A percentile compares a stretch with the other conserved stretches of the same genome.
phyloP scores from a whole-genome alignment of 257 asterid genomes.

The Misopates orontium region DNA sequence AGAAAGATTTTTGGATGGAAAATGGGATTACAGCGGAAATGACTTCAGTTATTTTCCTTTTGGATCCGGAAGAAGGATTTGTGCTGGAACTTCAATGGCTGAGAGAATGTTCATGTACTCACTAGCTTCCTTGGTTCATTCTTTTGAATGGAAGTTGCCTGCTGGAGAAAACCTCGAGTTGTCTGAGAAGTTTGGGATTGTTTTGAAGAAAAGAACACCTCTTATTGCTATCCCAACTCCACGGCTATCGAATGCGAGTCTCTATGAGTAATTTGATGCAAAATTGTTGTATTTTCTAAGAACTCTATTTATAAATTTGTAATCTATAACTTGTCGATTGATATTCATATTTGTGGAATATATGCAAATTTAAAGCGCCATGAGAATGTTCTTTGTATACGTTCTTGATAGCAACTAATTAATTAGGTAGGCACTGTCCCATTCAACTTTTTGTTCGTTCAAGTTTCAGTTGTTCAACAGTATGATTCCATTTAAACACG shows the following conservation, averaged over 20 bases:
- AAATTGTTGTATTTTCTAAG: neutral
- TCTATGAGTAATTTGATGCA: conserved; percentile 34
- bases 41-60: conserved; percentile 57
- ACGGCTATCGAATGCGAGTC: conserved; percentile 43
- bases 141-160: conserved; percentile 69
- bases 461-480: neutral
- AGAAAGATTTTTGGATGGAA: conserved; percentile 49
- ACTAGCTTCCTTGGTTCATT: conserved; percentile 62
- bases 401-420: too few species aligned
- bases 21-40: conserved; percentile 52
- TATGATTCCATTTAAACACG: too few species aligned
- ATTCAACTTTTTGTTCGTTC: too few species aligned
- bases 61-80: conserved; percentile 61
- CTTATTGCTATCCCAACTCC: conserved; percentile 65
- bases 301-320: neutral
- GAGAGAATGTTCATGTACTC: conserved; percentile 49
- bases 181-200: conserved; percentile 72
- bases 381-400: too few species aligned
- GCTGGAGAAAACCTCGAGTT: conserved; percentile 48
- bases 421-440: too few species aligned
- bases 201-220: conserved; percentile 57
- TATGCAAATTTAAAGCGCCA: neutral
- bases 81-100: conserved; percentile 56
- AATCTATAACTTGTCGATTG: neutral
- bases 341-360: neutral